Evolutionary conservation across 495 filamentous ascomycete genomes (phyloP).

Genomic region (Saxophila tyrrhenica): DNA sequence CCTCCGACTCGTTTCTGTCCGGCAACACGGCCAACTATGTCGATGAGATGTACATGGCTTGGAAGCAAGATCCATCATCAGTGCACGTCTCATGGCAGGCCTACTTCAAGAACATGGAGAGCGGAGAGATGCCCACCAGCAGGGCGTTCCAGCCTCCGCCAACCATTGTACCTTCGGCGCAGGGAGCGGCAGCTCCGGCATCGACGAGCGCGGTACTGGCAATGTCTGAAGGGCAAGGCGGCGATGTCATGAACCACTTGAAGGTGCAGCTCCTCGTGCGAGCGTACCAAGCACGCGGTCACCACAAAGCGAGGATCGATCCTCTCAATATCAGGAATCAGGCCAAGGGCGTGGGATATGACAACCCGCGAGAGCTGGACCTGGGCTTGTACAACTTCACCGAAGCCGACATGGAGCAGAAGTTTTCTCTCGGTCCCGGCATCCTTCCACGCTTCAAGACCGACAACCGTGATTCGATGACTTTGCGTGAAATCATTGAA

Average conservation of each 20-base stretch:
- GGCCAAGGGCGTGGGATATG: slow-evolving; percentile 74
- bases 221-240: slow-evolving; percentile 48
- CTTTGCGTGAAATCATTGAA: slow-evolving; percentile 80
- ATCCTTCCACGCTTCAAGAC: slow-evolving; percentile 89
- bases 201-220: slow-evolving; percentile 21
- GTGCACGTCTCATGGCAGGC: slow-evolving; percentile 98
- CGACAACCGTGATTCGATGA: slow-evolving; percentile 87
- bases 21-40: slow-evolving; percentile 97
- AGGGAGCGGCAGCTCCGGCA: slow-evolving; percentile 20
- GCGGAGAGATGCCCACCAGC: slow-evolving; percentile 90
- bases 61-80: slow-evolving; percentile 85
- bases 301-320: slow-evolving; percentile 96
- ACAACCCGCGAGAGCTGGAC: slow-evolving; percentile 82
- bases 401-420: slow-evolving; percentile 85
- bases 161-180: slow-evolving; percentile 72
- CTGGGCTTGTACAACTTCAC: slow-evolving; percentile 89
- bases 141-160: slow-evolving; percentile 94
- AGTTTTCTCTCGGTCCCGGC: slow-evolving; percentile 86
- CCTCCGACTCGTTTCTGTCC: slow-evolving; percentile 88
- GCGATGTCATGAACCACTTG: slow-evolving; percentile 88
- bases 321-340: slow-evolving; percentile 86
- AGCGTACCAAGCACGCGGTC: slow-evolving; percentile 94
- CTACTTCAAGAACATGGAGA: slow-evolving; percentile 99
- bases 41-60: slow-evolving; percentile 98
- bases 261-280: slow-evolving; percentile 95